Conservation (phyloP, 345 rosid genomes). For the Gossypium sturtianum region DNA sequence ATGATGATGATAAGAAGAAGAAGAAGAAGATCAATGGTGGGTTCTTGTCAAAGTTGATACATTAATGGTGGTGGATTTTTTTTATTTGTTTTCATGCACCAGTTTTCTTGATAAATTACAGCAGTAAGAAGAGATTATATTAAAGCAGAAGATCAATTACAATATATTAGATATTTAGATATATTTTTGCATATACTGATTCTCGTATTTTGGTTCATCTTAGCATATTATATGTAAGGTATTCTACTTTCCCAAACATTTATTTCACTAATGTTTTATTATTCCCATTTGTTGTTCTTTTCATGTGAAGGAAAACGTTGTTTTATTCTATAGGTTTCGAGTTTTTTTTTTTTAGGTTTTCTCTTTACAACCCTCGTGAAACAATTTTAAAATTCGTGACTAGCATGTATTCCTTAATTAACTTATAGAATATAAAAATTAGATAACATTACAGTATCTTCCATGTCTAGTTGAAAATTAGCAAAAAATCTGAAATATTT, state of each 20-base stretch:
- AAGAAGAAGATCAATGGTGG: conserved; percentile 16
- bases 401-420: no score
- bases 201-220: neutral
- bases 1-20: conserved; percentile 10
- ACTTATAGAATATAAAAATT: no score
- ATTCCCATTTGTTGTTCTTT: neutral
- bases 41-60: conserved; percentile 36
- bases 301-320: neutral
- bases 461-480: no score
- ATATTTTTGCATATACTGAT: neutral
- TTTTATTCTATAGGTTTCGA: no score
- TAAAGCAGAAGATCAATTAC: neutral
- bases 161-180: neutral
- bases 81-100: neutral
- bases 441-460: no score
- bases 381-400: rapidly evolving
- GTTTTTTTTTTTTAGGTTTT: no score
- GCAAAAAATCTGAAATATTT: no score
- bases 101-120: neutral
- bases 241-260: neutral
- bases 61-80: neutral
- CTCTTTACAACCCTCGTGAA: no score
- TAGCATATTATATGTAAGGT: neutral
- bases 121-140: neutral
- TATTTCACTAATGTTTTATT: neutral